Evolutionary conservation across 2,329 filamentous ascomycete genomes (phyloP), one percentile per base, ranked within the genome.

Genomic region (Diaporthe vaccinii): DNA sequence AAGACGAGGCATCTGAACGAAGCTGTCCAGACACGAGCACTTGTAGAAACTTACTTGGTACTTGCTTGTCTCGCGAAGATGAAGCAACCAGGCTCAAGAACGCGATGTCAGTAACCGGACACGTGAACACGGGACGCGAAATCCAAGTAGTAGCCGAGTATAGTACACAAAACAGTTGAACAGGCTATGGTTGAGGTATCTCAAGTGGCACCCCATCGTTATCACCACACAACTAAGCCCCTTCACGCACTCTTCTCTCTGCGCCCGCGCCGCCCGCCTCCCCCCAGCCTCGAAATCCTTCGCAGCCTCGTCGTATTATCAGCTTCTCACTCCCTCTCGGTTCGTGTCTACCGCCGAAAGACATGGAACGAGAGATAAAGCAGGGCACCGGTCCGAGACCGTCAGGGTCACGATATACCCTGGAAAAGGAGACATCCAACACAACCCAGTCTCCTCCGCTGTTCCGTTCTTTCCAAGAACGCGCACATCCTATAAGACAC

Each of bases 391-490:
- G 69, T 71, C 73, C 62, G 59, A 75, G 73, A 74, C 75, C 72
- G 65, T 73, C 62, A 71, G 68, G 68, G 51, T 14, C 74, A 78
- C 74, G 78, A 79, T 80, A 80, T 78, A 79, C 77, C 65, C 65
- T 36, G 79, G 78, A 77, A 76, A 72, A 78, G 74, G 78, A 80
- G 81, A 80, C 82, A 83, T 81, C 81, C 77, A 75, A 70, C 58
- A 28, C 76, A 77, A 78, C 78, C 77, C 78, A 76, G 72, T 75
- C 76, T 74, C 77, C 74, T 76, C 65, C 75, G 53, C 62, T 62
- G 70, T 69, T 76, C 55, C 62, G 70, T 76, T 75, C 73, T 74
- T 76, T 75, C 65, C 70, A 71, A 67, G 68, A 75, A 75, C 69
- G 41, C 55, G 59, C 71, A 34, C 68, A 73, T 70, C 75, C 75